Base-by-base conservation (phyloP, 2,329 filamentous ascomycete genomes). In the Pleoardoris graminearum region DNA sequence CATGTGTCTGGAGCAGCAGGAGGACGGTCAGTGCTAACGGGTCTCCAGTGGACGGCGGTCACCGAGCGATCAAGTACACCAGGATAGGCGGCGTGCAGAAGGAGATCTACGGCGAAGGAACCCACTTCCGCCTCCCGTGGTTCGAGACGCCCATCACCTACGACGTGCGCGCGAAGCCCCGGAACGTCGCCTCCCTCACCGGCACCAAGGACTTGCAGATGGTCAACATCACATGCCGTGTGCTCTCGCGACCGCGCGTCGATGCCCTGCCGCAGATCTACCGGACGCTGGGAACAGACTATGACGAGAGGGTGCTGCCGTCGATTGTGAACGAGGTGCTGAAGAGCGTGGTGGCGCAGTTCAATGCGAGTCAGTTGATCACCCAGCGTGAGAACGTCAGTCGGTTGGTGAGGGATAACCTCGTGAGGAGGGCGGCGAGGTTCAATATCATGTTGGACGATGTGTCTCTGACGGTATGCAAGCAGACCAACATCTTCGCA, bases 141-240 rank as follows among this genome's bases (percentile, higher is more conserved):
- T 88, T 99, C 77, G 94, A 99, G 79, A 96, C 92, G 4, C 91
- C 94, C 46, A 86, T 99, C 75, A 87, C 92, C 67, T 99, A 97
- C 81, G 93, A 99, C 76, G 94, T 99, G 66, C 93, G 94, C 78
- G 94, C 94, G 55, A 97, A 93, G 82, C 94, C 94, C 68, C 87
- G 94, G 74, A 97, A 96, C 71, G 92, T 99, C 66, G 89, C 94
- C 62, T 97, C 94, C 62, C 85, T 99, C 62, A 99, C 94, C 54
- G 94, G 94, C 66, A 99, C 94, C 71, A 99, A 99, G 82, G 94
- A 99, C 78, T 80, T 99, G 77, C 94, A 99, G 81, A 99, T 99
- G 94, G 94, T 97, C 73, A 99, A 99, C 84, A 97, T 99, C 74
- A 99, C 93, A 71, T 99, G 94, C 78, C 93, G 94, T 90, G 94